Percentiles rank a stretch among this genome's conserved stretches.
Evolutionary conservation across 441 rosid genomes (phyloP).

Genomic region (Erodium trifolium): DNA sequence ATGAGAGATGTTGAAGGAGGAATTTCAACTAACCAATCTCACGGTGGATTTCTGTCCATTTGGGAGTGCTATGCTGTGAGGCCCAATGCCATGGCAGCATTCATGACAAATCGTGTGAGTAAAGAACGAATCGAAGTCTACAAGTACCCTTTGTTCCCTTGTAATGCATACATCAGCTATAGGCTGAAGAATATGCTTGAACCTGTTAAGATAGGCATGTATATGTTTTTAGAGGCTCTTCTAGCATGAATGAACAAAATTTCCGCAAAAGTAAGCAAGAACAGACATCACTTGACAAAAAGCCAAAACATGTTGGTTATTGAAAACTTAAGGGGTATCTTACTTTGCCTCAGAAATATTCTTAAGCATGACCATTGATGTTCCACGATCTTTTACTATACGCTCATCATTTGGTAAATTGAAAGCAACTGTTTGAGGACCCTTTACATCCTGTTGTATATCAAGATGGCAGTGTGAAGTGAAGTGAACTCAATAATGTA

Average conservation of each 20-base stretch:
- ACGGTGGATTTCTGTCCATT: constrained; percentile 77
- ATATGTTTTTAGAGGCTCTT: constrained; percentile 10
- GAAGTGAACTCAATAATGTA: constrained; percentile 5
- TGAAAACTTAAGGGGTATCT: constrained; percentile 19
- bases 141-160: constrained; percentile 61
- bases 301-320: constrained; percentile 10
- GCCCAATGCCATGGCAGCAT: constrained; percentile 96
- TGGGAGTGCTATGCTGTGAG: constrained; percentile 85
- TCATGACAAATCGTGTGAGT: constrained; percentile 92
- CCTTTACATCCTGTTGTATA: constrained; percentile 73
- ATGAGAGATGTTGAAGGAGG: not conserved
- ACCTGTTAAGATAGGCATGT: constrained; percentile 37
- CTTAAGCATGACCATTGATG: constrained; percentile 94
- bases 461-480: not conserved
- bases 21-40: constrained; percentile 53
- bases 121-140: constrained; percentile 94
- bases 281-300: constrained; percentile 9
- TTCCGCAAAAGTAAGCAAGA: constrained; percentile 16
- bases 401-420: constrained; percentile 94
- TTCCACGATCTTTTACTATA: constrained; percentile 81
- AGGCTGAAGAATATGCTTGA: constrained; percentile 77
- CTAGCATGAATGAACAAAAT: constrained; percentile 4
- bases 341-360: constrained; percentile 90
- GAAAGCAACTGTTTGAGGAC: constrained; percentile 96
- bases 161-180: constrained; percentile 61